phyloP scores from a whole-genome alignment of 805 yeast species.

The Candida caryicola region DNA sequence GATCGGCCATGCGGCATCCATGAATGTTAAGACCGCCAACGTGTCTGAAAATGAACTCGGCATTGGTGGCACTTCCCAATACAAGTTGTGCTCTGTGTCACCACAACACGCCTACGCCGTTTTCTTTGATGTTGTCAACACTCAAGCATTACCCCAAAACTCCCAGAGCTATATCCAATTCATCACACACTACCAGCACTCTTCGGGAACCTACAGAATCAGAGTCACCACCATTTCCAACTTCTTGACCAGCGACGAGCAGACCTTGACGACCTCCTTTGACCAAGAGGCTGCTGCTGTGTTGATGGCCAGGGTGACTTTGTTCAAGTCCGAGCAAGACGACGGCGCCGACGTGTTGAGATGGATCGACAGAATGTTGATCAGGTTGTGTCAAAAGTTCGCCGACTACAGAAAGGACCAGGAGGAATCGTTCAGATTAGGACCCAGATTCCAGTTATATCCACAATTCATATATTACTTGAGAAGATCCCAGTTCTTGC shows the following conservation, averaged over 20 bases:
- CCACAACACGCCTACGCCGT: conserved; percentile 88
- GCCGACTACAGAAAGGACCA: conserved; percentile 92
- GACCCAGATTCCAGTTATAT: conserved; percentile 78
- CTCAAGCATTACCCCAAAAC: conserved; percentile 44
- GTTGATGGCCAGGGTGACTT: conserved; percentile 85
- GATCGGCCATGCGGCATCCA: conserved; percentile 87
- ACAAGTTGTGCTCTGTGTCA: conserved; percentile 80
- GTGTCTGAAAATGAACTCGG: conserved; percentile 94
- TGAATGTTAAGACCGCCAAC: conserved; percentile 61
- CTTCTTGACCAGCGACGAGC: conserved; percentile 50
- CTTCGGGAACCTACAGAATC: conserved; percentile 85
- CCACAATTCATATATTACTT: conserved; percentile 96
- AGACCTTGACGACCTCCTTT: conserved; percentile 59
- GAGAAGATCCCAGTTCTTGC: conserved; percentile 93
- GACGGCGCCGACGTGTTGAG: conserved; percentile 90
- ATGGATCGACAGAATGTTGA: conserved; percentile 92
- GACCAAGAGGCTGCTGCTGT: conserved; percentile 99
- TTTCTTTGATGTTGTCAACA: conserved; percentile 72
- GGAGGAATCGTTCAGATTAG: conserved; percentile 74
- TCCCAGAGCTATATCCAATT: conserved; percentile 69
- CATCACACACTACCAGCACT: conserved; percentile 89
- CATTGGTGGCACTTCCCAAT: conserved; percentile 85
- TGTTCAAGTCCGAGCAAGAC: conserved; percentile 72
- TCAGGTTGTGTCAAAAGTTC: conserved; percentile 85
- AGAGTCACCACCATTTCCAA: conserved; percentile 84